These are phyloP conservation scores for Tulasnella sp. DNA, from an alignment of 768 basidiomycete species.

Conservation along the genomic window DNA sequence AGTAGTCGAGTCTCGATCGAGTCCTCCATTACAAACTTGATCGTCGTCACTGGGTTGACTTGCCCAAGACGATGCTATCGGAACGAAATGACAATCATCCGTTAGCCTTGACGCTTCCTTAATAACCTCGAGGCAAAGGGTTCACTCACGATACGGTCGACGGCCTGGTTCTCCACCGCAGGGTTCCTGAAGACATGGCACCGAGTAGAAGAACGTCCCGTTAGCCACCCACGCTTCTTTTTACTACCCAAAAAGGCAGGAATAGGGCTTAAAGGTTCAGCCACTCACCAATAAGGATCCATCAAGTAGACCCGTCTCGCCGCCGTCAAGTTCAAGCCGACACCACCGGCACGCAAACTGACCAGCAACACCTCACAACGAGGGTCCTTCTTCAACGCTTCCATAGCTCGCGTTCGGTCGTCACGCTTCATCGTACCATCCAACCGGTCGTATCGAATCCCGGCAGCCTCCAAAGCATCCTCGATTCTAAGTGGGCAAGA, in stretches of 20 bases:
- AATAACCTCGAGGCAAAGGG: background rate
- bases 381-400: conserved; percentile 81
- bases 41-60: conserved; percentile 77
- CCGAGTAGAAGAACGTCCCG: background rate
- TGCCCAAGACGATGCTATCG: conserved; percentile 92
- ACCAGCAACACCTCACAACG: conserved; percentile 88
- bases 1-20: conserved; percentile 88
- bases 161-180: conserved; percentile 94
- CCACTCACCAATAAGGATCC: conserved; percentile 83
- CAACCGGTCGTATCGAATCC: conserved; percentile 81
- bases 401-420: conserved; percentile 84
- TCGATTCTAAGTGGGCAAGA: conserved; percentile 46
- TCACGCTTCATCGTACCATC: conserved; percentile 99
- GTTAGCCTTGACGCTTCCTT: background rate
- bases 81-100: conserved; percentile 8
- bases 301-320: conserved; percentile 91
- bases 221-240: background rate
- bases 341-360: conserved; percentile 93
- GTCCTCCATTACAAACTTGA: conserved; percentile 89
- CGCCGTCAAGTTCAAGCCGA: conserved; percentile 90
- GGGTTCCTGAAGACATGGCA: conserved; percentile 58
- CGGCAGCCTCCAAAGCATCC: conserved; percentile 70
- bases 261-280: conserved; percentile 10
- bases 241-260: background rate
- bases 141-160: conserved; percentile 81